Evolutionary conservation across 331 rosid species (phyloP).

Genomic region (Rhamnella rubrinervis): DNA sequence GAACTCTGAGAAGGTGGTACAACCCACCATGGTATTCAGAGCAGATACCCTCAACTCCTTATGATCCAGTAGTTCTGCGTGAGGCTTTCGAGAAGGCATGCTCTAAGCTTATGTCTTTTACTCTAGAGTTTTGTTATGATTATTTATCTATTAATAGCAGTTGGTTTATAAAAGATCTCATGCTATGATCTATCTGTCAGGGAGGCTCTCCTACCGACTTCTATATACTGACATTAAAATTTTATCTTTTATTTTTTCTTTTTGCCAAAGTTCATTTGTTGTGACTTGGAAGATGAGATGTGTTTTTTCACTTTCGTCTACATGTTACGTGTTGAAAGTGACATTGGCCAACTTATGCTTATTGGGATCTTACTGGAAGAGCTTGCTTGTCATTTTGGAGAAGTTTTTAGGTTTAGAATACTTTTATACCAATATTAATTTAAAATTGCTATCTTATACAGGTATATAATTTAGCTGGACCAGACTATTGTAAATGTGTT

Average conservation of each 20-base stretch:
- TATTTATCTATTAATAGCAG: neutral
- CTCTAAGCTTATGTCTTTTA: conserved; percentile 11
- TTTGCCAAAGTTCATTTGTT: neutral
- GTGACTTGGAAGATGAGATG: neutral
- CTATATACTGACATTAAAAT: neutral
- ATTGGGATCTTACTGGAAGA: neutral
- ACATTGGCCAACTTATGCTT: neutral
- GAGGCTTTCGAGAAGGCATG: conserved; percentile 79
- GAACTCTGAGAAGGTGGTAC: conserved; percentile 90
- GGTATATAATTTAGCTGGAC: neutral
- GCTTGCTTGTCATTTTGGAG: neutral
- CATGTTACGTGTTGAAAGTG: neutral
- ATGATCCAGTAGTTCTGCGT: conserved; percentile 61
- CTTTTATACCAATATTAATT: too few relatives aligned
- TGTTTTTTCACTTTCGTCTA: neutral
- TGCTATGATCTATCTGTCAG: neutral
- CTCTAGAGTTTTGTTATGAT: conserved; percentile 3
- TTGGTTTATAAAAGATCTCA: neutral
- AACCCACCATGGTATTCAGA: conserved; percentile 83
- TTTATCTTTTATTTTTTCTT: neutral
- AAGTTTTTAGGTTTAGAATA: too few relatives aligned
- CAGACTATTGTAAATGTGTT: neutral
- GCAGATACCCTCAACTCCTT: conserved; percentile 64
- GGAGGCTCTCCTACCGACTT: neutral
- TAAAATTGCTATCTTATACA: neutral